Conservation (phyloP, 176 grass and related monocot species). For the Microstegium vimineum region DNA sequence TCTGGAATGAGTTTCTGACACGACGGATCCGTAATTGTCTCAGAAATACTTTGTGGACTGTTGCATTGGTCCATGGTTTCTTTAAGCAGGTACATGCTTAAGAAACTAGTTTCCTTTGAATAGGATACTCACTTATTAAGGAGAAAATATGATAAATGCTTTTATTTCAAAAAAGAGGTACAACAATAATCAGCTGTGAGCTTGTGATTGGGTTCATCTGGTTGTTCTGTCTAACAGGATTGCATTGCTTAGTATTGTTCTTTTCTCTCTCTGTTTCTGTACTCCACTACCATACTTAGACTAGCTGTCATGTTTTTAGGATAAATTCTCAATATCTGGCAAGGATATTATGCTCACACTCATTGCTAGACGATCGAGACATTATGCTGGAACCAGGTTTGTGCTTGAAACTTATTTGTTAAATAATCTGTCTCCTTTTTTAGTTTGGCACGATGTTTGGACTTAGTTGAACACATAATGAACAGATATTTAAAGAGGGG, state of each 20-base stretch:
- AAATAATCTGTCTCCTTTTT: conserved; percentile 3
- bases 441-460: neutral
- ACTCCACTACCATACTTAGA: too few species aligned
- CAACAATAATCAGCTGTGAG: neutral
- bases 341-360: conserved; percentile 81
- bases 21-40: conserved; percentile 44
- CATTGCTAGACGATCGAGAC: conserved; percentile 78
- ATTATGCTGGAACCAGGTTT: conserved; percentile 95
- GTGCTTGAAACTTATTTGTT: conserved; percentile 2
- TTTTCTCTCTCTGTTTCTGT: neutral
- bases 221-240: neutral
- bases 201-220: neutral
- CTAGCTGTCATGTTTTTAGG: conserved; percentile 53
- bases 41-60: conserved; percentile 68
- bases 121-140: neutral
- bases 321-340: conserved; percentile 69
- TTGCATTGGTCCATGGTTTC: conserved; percentile 88
- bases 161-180: neutral
- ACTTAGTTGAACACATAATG: conserved; percentile 9
- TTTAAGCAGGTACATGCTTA: conserved; percentile 76
- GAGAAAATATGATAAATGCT: neutral
- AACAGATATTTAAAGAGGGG: conserved; percentile 92
- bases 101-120: conserved; percentile 11
- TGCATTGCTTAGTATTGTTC: neutral
- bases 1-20: conserved; percentile 94